Percentiles rank a stretch among this genome's conserved stretches.
Evolutionary conservation across 2,329 filamentous ascomycete species (phyloP).

Genomic region (Periconia sp.): DNA sequence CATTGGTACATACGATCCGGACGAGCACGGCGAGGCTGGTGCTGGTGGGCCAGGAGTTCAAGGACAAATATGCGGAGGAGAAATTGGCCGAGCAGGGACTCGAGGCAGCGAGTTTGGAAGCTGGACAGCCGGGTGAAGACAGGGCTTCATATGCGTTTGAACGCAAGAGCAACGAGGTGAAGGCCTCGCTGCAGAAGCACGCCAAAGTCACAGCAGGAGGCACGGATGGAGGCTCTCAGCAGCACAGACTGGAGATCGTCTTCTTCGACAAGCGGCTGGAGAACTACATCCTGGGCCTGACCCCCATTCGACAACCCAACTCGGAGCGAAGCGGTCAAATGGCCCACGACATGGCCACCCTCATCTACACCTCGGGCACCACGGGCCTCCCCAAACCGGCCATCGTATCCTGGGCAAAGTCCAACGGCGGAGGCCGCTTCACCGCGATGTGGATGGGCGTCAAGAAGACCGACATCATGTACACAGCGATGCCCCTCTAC

Average conservation of each 20-base stretch:
- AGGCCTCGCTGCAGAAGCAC: conserved; percentile 21
- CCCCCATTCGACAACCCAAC: conserved; percentile 33
- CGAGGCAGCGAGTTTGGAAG: conserved; percentile 1
- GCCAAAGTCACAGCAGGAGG: conserved; percentile 6
- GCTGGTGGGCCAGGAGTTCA: conserved; percentile 58
- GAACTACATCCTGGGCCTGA: conserved; percentile 27
- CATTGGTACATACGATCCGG: conserved; percentile 55
- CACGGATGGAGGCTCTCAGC: conserved; percentile 11
- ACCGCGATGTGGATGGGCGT: conserved; percentile 26
- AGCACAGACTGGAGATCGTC: conserved; percentile 29
- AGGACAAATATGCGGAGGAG: conserved; percentile 29
- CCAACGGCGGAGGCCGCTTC: conserved; percentile 18
- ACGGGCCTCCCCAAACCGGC: conserved; percentile 42
- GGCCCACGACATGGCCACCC: conserved; percentile 33
- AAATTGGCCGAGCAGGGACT: conserved; percentile 35
- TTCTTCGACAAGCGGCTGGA: conserved; percentile 33
- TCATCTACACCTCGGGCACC: conserved; percentile 44
- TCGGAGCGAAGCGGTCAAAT: conserved; percentile 26
- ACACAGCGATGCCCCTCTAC: conserved; percentile 45
- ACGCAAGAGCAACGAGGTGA: conserved; percentile 21
- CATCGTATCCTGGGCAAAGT: conserved; percentile 32
- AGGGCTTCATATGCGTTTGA: conserved; percentile 27
- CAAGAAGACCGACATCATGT: conserved; percentile 33
- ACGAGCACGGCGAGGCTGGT: conserved; percentile 60
- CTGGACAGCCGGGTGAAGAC: conserved; percentile 4